Evolutionary conservation across 176 grass and related monocot genomes (phyloP).

Genomic region (Calamus simplicifolius): DNA sequence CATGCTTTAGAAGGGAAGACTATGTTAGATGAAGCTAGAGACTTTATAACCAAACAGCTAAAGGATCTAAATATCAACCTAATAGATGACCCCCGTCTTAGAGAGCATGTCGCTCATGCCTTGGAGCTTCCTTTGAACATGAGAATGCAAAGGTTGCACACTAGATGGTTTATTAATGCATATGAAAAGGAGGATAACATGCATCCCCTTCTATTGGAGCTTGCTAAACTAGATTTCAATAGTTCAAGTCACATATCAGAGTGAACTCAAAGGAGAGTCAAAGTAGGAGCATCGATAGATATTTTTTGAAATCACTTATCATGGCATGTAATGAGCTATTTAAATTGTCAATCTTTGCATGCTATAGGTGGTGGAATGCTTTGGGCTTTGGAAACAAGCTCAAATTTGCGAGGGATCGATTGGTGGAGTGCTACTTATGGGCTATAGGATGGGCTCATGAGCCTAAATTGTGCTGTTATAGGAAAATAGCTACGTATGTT

Average conservation of each 20-base stretch:
- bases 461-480: background rate
- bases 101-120: background rate
- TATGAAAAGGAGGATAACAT: conserved; percentile 8
- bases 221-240: conserved; percentile 43
- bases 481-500: background rate
- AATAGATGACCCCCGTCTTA: background rate
- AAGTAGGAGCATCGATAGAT: conserved; percentile 7
- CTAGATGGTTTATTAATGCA: conserved; percentile 31
- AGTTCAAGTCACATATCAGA: conserved; percentile 30
- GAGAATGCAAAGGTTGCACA: conserved; percentile 24
- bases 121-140: background rate
- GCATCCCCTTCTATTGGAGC: conserved; percentile 15
- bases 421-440: conserved; percentile 42
- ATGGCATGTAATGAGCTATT: background rate
- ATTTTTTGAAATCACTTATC: background rate
- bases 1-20: conserved; percentile 18
- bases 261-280: conserved; percentile 19
- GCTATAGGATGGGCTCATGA: conserved; percentile 8
- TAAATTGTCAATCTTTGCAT: background rate
- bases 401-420: conserved; percentile 34
- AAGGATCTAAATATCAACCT: background rate
- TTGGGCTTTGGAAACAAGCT: conserved; percentile 22
- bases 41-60: conserved; percentile 6
- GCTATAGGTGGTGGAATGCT: conserved; percentile 45
- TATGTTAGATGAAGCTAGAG: conserved; percentile 20